Evolutionary conservation across 2,329 filamentous ascomycete species (phyloP).

Genomic region (Nigrospora oryzae): DNA sequence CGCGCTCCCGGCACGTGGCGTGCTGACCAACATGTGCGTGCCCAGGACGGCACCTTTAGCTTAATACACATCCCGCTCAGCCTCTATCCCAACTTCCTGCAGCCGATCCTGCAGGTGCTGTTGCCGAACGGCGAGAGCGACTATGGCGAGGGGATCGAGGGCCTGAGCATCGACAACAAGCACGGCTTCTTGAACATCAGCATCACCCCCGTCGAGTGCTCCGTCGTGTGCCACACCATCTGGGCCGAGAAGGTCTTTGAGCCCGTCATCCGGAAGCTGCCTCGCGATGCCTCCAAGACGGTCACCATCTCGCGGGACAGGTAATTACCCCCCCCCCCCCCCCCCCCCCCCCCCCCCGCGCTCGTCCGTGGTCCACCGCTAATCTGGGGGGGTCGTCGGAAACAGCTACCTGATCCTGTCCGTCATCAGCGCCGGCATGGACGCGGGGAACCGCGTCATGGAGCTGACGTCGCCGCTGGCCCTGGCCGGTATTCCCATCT

Average conservation of each 20-base stretch:
- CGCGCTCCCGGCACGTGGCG: too few relatives aligned
- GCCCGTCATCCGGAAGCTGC: conserved; percentile 58
- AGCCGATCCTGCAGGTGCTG: conserved; percentile 79
- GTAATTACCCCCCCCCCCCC: too few relatives aligned
- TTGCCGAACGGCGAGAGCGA: conserved; percentile 49
- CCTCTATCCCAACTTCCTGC: conserved; percentile 70
- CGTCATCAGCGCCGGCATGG: conserved; percentile 81
- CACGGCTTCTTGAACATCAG: conserved; percentile 90
- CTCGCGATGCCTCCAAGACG: conserved; percentile 37
- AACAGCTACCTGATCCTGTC: conserved; percentile 86
- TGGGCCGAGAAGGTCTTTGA: conserved; percentile 69
- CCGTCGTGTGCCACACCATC: conserved; percentile 74
- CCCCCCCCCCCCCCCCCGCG: too few relatives aligned
- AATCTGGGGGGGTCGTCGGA: neutral
- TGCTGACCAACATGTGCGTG: conserved; percentile 6
- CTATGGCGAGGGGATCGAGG: conserved; percentile 28
- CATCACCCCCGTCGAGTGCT: conserved; percentile 86
- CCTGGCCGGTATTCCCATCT: conserved; percentile 87
- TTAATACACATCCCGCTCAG: conserved; percentile 84
- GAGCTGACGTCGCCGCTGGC: conserved; percentile 87
- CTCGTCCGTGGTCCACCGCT: too few relatives aligned
- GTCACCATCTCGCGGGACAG: conserved; percentile 60
- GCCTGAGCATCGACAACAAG: conserved; percentile 41
- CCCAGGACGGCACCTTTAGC: conserved; percentile 74
- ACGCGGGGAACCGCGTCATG: conserved; percentile 83